phyloP scores from a whole-genome alignment of 2,329 filamentous ascomycete genomes.

The Fonsecaea pedrosoi region DNA sequence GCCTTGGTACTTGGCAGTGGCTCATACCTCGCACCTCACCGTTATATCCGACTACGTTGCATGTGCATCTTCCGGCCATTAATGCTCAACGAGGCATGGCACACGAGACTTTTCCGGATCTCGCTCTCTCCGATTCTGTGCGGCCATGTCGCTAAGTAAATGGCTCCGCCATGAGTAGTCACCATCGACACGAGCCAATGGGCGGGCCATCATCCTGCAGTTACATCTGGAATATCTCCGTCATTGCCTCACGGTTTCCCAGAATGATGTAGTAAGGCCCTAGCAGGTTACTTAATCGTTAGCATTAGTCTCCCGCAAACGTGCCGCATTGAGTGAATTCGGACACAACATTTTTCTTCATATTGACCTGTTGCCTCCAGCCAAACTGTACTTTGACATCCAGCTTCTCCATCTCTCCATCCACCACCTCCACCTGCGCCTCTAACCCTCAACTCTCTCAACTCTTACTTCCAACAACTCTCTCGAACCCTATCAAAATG shows the following conservation, averaged over 20 bases:
- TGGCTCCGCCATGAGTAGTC: neutral
- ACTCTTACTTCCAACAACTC: neutral
- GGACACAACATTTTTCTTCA: neutral
- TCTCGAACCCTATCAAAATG: slow-evolving; percentile 30
- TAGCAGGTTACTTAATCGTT: neutral
- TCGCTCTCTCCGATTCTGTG: neutral
- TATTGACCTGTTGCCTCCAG: slow-evolving; percentile 4
- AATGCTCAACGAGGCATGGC: neutral
- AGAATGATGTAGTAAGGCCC: slow-evolving; percentile 17
- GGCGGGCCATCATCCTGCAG: neutral
- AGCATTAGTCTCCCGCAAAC: neutral
- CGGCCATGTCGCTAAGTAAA: neutral
- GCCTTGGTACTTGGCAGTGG: neutral
- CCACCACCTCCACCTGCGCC: neutral
- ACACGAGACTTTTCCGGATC: neutral
- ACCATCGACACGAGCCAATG: neutral
- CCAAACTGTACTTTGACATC: neutral
- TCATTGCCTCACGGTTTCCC: slow-evolving; percentile 19
- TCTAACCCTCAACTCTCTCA: slow-evolving; percentile 7
- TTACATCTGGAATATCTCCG: slow-evolving; percentile 7
- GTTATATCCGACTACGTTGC: neutral
- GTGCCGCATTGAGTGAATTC: neutral
- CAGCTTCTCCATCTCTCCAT: neutral
- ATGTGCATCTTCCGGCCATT: neutral
- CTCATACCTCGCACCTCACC: neutral